Percentiles rank a stretch among this genome's conserved stretches.
phyloP scores from a whole-genome alignment of 1,284 basidiomycete genomes.

The Pyrrhoderma lamaoense region DNA sequence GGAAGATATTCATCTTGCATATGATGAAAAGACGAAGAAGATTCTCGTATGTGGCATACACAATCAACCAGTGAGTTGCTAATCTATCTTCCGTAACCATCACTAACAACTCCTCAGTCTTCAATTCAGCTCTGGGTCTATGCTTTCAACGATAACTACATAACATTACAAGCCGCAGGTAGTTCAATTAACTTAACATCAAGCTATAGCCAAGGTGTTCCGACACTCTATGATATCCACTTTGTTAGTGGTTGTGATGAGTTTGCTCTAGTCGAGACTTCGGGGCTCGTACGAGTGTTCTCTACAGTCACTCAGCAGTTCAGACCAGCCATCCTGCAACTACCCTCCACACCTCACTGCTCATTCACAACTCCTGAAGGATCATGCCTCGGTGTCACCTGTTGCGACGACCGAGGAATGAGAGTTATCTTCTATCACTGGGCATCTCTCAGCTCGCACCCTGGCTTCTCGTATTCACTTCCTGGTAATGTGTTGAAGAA shows the following conservation, averaged over 20 bases:
- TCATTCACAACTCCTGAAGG: conserved; percentile 45
- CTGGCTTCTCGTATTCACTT: conserved; percentile 35
- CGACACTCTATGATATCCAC: conserved; percentile 29
- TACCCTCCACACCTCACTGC: conserved; percentile 28
- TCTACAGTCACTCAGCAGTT: conserved; percentile 45
- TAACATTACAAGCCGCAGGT: conserved; percentile 31
- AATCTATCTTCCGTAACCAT: background rate
- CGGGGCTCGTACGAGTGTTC: conserved; percentile 36
- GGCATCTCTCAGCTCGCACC: conserved; percentile 45
- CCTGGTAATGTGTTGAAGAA: conserved; percentile 24
- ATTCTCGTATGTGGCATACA: conserved; percentile 36
- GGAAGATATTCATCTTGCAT: conserved; percentile 35
- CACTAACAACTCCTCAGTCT: background rate
- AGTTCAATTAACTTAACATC: conserved; percentile 31
- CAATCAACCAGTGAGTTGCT: conserved; percentile 27
- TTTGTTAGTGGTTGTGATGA: conserved; percentile 43
- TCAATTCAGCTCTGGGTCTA: conserved; percentile 38
- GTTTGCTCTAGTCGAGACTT: conserved; percentile 39
- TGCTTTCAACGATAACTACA: conserved; percentile 38
- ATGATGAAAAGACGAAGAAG: conserved; percentile 42
- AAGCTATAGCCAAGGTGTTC: conserved; percentile 34
- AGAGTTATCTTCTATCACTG: conserved; percentile 42
- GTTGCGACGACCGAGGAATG: conserved; percentile 19
- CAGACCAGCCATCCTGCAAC: conserved; percentile 39
- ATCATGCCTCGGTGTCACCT: conserved; percentile 38